Base-by-base conservation (phyloP, 441 rosid species). In the Melianthus villosus region DNA sequence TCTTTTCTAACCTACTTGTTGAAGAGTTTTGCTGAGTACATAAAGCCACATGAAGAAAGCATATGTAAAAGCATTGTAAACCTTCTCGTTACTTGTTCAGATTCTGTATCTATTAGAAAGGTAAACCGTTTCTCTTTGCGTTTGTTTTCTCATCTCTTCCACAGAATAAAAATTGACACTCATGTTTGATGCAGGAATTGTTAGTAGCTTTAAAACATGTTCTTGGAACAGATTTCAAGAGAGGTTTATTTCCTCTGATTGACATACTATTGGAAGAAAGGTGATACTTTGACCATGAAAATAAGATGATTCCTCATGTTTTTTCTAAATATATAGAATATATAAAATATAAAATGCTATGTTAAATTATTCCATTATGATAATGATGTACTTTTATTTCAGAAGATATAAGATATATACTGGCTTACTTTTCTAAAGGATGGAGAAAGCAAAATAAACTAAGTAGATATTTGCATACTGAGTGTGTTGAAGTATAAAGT, bases 21-120 rank as follows among this genome's bases (percentile, higher is more conserved):
- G 77, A 89, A 89, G 79, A 79, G 93, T 57, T 89, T 68, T 56
- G 83, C 86, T 38, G 98, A 89, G 22, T 84, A 79, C 64, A 89
- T 89, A 44, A 73, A 75, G 62, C 96, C 94, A 6, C 96, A 89
- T 46, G 98, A 89, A 64, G 91, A 89, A 62, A 73, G 86, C 62
- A 89, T 89, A 51, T 89, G 96, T 45, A 81, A 73, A 64, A 91
- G 98, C 67, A 84, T 91, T 68, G 98, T 91, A 32, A 82, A 82
- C 65, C 68, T 91, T 62, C 98, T 91, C 53, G 94, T 84, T 44
- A 82, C 98, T 32, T 91, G 96, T 64, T 79, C 96, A 25, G 98
- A 84, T 53, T 84, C 94, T 17, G 98, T 77, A 31, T 73, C 94
- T 25, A 91, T 81, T 40, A 73, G 96, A 65, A 91, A 82, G 94